Evolutionary conservation across 169 alveolate genomes (phyloP), one percentile per base, ranked within the genome.

Genomic region (Toxoplasma gondii): DNA sequence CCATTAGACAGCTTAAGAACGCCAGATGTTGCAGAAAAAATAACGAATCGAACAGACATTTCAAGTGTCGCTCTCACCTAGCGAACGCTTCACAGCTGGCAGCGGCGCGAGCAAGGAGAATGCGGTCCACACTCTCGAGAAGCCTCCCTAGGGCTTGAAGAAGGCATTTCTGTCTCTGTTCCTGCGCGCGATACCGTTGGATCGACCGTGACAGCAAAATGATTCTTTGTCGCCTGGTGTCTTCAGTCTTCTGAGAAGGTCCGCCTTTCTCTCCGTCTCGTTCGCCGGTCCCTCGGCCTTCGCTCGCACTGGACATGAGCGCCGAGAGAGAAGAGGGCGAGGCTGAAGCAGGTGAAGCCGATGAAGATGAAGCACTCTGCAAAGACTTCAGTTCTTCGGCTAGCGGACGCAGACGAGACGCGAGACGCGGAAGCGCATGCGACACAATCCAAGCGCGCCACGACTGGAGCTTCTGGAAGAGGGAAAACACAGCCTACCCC

Each of bases 21-120:
- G n/a, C n/a, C n/a, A n/a, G n/a, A n/a, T n/a, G n/a, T n/a, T n/a
- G n/a, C n/a, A n/a, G n/a, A n/a, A n/a, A n/a, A n/a, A n/a, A n/a
- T n/a, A n/a, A n/a, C 22, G 58, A 12, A 12, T 4, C 22, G 12
- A 19, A 19, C 4, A 64, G 9, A 7, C 34, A 19, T 64, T 64
- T 1, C 1, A 19, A 82, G 69, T 19, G 36, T 10, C 34, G 38
- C 58, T 16, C 94, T 43, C 49, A 80, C 88, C 91, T 80, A 24
- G 94, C 94, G 74, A 69, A 91, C 29, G 94, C 91, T 9, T 91
- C 94, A 64, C 94, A 91, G 34, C 88, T 41, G 43, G 64, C 91
- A 31, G 94, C 94, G 53, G 94, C 94, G n/a, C 91, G 94, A 54
- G 94, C 87, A 88, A 91, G 94, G 83, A 91, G 91, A 82, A 91